phyloP scores from a whole-genome alignment of 176 grass and related monocot genomes.

The Musa acuminata region DNA sequence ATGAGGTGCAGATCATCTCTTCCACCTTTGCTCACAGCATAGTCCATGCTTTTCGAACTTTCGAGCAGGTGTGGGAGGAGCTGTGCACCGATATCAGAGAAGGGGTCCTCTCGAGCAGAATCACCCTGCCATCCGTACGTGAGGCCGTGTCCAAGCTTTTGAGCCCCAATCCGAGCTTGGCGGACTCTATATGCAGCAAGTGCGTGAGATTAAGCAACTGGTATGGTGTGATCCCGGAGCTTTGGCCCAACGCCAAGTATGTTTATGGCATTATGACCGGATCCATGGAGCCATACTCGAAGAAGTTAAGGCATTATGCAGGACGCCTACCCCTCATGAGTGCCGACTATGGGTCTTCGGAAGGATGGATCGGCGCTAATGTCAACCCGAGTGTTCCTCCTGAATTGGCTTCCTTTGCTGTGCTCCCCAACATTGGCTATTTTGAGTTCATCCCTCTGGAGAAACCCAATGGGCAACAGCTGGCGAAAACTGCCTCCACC shows the following conservation, averaged over 20 bases:
- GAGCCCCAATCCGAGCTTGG: constrained; percentile 56
- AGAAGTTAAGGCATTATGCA: constrained; percentile 85
- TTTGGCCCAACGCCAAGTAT: constrained; percentile 91
- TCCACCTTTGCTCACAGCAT: constrained; percentile 89
- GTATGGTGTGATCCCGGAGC: constrained; percentile 78
- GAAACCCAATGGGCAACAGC: constrained; percentile 48
- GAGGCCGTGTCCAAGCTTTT: constrained; percentile 66
- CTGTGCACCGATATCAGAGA: constrained; percentile 68
- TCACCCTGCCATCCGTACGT: constrained; percentile 56
- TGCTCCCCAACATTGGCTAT: constrained; percentile 66
- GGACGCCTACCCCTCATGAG: constrained; percentile 75
- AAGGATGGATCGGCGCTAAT: constrained; percentile 95
- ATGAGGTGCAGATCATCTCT: constrained; percentile 59
- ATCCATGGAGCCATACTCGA: constrained; percentile 95
- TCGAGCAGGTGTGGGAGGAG: constrained; percentile 81
- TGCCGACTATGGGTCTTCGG: constrained; percentile 78
- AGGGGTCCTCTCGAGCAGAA: constrained; percentile 57
- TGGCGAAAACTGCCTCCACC: constrained; percentile 25
- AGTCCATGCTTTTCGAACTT: constrained; percentile 70
- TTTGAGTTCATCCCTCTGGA: constrained; percentile 96
- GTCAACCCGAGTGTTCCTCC: constrained; percentile 54
- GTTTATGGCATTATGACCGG: constrained; percentile 87
- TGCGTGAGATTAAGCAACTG: constrained; percentile 64
- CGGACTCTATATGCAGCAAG: constrained; percentile 50
- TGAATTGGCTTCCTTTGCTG: constrained; percentile 62